Conservation (phyloP, 1,139 yeast genomes). For the Trichomonascaceae sp. region DNA sequence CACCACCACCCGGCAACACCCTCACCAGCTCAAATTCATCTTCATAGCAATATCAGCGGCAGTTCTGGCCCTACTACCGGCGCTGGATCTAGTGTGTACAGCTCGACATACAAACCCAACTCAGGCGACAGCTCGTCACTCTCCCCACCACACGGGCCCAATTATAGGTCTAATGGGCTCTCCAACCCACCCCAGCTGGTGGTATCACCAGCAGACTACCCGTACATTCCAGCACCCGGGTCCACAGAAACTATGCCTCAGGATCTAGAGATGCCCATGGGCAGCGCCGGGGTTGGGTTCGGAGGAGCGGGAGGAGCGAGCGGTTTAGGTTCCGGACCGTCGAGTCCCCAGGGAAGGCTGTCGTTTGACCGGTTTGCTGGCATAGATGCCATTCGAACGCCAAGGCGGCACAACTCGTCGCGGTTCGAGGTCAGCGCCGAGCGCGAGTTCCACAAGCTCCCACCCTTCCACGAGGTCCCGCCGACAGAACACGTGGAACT, state of each 20-base stretch:
- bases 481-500: constrained; percentile 74
- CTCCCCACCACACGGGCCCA: background rate
- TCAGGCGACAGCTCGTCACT: background rate
- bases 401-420: constrained; percentile 89
- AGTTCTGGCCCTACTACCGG: background rate
- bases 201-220: constrained; percentile 7
- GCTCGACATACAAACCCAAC: background rate
- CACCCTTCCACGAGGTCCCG: constrained; percentile 80
- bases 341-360: constrained; percentile 11
- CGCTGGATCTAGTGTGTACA: too few species aligned
- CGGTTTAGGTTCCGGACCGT: constrained; percentile 1
- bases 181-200: constrained; percentile 6
- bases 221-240: constrained; percentile 25
- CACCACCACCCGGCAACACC: constrained; percentile 1
- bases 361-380: constrained; percentile 30
- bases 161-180: background rate
- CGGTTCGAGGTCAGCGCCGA: constrained; percentile 69
- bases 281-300: too few species aligned
- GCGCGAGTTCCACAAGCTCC: constrained; percentile 68
- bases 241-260: constrained; percentile 28
- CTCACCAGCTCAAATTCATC: background rate
- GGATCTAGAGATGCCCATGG: constrained; percentile 23
- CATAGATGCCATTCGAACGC: constrained; percentile 52
- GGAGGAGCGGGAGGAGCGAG: constrained; percentile 8
- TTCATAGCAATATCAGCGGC: background rate